These are phyloP conservation scores for Phytophthora megakarya DNA, from an alignment of 352 stramenopile genomes.

Conservation along the genomic window DNA sequence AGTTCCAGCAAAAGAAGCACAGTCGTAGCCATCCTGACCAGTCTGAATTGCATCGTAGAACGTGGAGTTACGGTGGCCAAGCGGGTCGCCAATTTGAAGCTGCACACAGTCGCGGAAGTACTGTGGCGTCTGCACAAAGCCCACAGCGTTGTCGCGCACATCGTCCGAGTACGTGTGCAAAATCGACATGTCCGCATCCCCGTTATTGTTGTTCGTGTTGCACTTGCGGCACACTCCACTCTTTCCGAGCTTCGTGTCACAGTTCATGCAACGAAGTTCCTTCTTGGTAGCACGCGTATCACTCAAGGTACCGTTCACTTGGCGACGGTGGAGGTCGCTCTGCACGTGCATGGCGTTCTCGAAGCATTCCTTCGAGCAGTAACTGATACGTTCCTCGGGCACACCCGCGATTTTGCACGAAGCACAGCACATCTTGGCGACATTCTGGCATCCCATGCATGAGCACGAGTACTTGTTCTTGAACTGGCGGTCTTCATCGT, in stretches of 20 bases:
- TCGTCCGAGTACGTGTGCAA: conserved; percentile 84
- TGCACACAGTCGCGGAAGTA: conserved; percentile 88
- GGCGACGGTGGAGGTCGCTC: conserved; percentile 76
- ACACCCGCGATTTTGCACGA: conserved; percentile 87
- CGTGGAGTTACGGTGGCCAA: conserved; percentile 80
- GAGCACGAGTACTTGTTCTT: conserved; percentile 87
- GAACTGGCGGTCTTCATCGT: conserved; percentile 75
- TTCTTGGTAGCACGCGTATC: conserved; percentile 77
- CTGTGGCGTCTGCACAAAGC: conserved; percentile 82
- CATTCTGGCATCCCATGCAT: conserved; percentile 73
- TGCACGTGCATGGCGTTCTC: conserved; percentile 83
- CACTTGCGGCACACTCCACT: conserved; percentile 79
- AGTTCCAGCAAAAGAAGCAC: conserved; percentile 77
- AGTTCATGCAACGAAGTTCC: conserved; percentile 77
- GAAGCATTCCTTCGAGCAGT: conserved; percentile 89
- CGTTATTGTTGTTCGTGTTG: conserved; percentile 63
- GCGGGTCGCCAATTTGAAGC: conserved; percentile 80
- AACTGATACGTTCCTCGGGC: conserved; percentile 83
- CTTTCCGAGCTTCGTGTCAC: conserved; percentile 74
- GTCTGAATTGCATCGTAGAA: conserved; percentile 90
- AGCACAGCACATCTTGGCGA: conserved; percentile 85
- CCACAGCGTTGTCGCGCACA: conserved; percentile 78
- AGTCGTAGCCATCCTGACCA: conserved; percentile 84
- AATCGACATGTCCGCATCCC: conserved; percentile 53
- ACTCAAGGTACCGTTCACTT: conserved; percentile 81